phyloP scores from a whole-genome alignment of 495 filamentous ascomycete genomes.

The Penicillium dipodomyicola region DNA sequence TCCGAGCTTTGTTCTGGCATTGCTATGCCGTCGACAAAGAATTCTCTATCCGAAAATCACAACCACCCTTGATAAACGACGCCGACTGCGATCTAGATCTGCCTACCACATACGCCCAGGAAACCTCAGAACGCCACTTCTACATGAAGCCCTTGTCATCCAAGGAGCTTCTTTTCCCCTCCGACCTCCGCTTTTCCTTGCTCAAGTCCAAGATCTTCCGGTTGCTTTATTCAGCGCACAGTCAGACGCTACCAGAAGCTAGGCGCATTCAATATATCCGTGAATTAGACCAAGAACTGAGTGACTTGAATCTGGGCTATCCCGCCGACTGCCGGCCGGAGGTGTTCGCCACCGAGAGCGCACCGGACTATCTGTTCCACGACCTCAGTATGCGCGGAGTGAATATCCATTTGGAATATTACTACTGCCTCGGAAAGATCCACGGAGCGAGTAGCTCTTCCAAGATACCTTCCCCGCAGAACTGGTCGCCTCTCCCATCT shows the following conservation, averaged over 20 bases:
- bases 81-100: slow-evolving; percentile 33
- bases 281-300: slow-evolving; percentile 30
- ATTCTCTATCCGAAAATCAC: slow-evolving; percentile 27
- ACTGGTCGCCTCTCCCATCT: slow-evolving; percentile 18
- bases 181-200: slow-evolving; percentile 28
- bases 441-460: slow-evolving; percentile 22
- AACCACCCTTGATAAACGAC: slow-evolving; percentile 31
- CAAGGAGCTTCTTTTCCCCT: slow-evolving; percentile 29
- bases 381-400: slow-evolving; percentile 33
- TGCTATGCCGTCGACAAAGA: slow-evolving; percentile 38
- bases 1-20: slow-evolving; percentile 37
- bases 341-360: slow-evolving; percentile 19
- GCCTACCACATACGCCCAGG: slow-evolving; percentile 22
- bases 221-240: slow-evolving; percentile 24
- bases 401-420: slow-evolving; percentile 33
- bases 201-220: slow-evolving; percentile 34
- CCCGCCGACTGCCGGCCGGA: slow-evolving; percentile 23
- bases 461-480: slow-evolving; percentile 5
- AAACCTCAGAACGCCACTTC: slow-evolving; percentile 25
- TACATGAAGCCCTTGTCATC: slow-evolving; percentile 21
- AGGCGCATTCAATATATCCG: slow-evolving; percentile 26
- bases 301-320: slow-evolving; percentile 21
- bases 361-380: slow-evolving; percentile 27
- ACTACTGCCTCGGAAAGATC: slow-evolving; percentile 28
- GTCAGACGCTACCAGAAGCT: slow-evolving; percentile 18